These are phyloP conservation scores for Antrodiella citrinella DNA, from an alignment of 768 basidiomycete species.

Conservation along the genomic window DNA sequence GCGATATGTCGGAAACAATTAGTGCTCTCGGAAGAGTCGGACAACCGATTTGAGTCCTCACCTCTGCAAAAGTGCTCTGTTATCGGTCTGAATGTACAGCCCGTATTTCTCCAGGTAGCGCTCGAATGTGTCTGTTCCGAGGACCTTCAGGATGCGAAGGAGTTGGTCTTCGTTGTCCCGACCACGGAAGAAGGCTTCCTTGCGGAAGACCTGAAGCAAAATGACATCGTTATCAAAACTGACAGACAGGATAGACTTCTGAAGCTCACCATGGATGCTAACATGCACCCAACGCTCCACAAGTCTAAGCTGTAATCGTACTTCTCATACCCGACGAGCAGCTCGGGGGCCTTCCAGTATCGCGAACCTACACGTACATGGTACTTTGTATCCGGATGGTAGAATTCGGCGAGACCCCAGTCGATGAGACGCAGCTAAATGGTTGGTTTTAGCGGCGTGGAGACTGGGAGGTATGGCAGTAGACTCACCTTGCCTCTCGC, in stretches of 20 bases:
- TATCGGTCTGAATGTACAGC: constrained; percentile 87
- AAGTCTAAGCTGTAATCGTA: constrained; percentile 97
- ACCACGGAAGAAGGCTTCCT: constrained; percentile 99
- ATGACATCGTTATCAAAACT: not conserved
- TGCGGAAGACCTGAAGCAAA: constrained; percentile 81
- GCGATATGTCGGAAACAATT: not conserved
- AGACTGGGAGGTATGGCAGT: not conserved
- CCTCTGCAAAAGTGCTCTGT: constrained; percentile 88
- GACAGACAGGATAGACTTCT: no score
- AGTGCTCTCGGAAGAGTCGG: not conserved
- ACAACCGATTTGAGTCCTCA: constrained; percentile 18
- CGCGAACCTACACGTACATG: constrained; percentile 94
- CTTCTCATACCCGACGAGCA: constrained; percentile 93
- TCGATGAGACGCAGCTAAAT: constrained; percentile 87
- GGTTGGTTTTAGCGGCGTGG: not conserved
- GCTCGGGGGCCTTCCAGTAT: constrained; percentile 96
- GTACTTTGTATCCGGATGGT: constrained; percentile 94
- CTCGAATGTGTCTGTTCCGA: constrained; percentile 93
- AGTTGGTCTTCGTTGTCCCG: constrained; percentile 98
- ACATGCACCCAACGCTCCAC: constrained; percentile 99
- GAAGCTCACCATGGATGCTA: constrained; percentile 89
- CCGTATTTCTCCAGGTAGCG: constrained; percentile 88
- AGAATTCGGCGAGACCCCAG: constrained; percentile 98
- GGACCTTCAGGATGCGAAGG: constrained; percentile 94
- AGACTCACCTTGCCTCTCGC: constrained; percentile 74